A percentile compares a stretch with the other conserved stretches of the same genome.
Conservation (phyloP, 2,329 filamentous ascomycete species). For the Diaporthe nobilis region DNA sequence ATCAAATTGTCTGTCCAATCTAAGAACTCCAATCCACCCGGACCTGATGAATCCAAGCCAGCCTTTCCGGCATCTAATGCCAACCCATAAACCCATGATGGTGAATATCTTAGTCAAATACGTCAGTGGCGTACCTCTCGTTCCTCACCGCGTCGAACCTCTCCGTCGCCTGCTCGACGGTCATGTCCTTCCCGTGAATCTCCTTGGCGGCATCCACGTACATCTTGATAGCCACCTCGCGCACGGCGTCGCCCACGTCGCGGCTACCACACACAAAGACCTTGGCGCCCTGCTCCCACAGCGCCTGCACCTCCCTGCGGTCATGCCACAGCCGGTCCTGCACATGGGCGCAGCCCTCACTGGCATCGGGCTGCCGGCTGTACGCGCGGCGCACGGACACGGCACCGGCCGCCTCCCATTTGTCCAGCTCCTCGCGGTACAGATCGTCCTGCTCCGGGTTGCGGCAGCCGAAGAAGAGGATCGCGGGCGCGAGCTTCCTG, state of each 20-base stretch:
- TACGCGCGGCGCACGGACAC: constrained; percentile 75
- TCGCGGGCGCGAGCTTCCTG: constrained; percentile 66
- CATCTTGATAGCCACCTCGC: constrained; percentile 52
- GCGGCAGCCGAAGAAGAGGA: constrained; percentile 78
- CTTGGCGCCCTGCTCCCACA: constrained; percentile 59
- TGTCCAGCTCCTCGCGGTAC: constrained; percentile 70
- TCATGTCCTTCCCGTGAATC: constrained; percentile 46
- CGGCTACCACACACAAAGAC: constrained; percentile 74
- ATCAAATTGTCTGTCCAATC: not conserved
- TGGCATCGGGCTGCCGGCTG: constrained; percentile 64
- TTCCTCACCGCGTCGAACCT: constrained; percentile 68
- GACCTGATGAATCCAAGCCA: not conserved
- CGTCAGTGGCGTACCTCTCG: constrained; percentile 71
- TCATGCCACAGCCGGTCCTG: constrained; percentile 65
- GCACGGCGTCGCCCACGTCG: constrained; percentile 58
- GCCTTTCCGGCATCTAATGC: not conserved
- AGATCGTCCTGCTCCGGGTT: constrained; percentile 68
- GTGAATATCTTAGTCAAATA: constrained; percentile 63
- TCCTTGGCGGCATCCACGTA: constrained; percentile 52
- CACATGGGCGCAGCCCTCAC: constrained; percentile 51
- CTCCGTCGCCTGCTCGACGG: constrained; percentile 49
- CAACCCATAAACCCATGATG: not conserved
- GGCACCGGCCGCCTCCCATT: constrained; percentile 72
- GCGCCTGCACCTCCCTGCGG: constrained; percentile 47
- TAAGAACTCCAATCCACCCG: not conserved